Evolutionary conservation across 1,284 basidiomycete genomes (phyloP).

Genomic region (Ceratobasidium theobromae): DNA sequence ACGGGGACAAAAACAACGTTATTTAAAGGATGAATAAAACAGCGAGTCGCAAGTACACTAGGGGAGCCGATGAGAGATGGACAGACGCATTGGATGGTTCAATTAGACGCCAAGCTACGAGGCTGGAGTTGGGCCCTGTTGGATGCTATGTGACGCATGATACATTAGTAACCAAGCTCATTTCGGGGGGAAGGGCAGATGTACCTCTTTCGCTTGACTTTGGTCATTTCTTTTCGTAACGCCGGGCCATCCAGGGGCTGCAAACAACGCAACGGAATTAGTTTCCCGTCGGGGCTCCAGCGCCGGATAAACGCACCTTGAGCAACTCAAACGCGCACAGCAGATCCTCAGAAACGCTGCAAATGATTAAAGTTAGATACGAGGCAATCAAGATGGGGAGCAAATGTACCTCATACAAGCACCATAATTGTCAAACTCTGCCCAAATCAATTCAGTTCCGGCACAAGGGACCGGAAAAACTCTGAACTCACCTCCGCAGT

Average conservation of each 20-base stretch:
- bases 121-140: constrained; percentile 7
- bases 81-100: neutral
- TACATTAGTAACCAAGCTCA: neutral
- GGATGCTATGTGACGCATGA: neutral
- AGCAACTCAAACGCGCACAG: constrained; percentile 97
- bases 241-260: constrained; percentile 89
- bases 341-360: constrained; percentile 89
- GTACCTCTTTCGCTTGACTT: constrained; percentile 94
- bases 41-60: constrained; percentile 21
- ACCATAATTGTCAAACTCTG: constrained; percentile 97
- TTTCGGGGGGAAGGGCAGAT: neutral
- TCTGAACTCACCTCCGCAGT: constrained; percentile 83
- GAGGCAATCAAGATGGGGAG: constrained; percentile 26
- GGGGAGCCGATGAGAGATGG: constrained; percentile 6
- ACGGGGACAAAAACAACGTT: constrained; percentile 3
- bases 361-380: constrained; percentile 49
- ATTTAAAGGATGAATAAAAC: constrained; percentile 19
- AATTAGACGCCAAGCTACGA: constrained; percentile 2
- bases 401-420: constrained; percentile 80
- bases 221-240: constrained; percentile 98
- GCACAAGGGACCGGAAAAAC: constrained; percentile 1
- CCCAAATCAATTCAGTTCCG: constrained; percentile 34
- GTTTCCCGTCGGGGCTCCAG: neutral
- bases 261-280: neutral
- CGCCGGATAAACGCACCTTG: constrained; percentile 49